Percentiles rank a stretch among this genome's conserved stretches.
phyloP scores from a whole-genome alignment of 495 filamentous ascomycete genomes.

The Aspergillus bridgeri region DNA sequence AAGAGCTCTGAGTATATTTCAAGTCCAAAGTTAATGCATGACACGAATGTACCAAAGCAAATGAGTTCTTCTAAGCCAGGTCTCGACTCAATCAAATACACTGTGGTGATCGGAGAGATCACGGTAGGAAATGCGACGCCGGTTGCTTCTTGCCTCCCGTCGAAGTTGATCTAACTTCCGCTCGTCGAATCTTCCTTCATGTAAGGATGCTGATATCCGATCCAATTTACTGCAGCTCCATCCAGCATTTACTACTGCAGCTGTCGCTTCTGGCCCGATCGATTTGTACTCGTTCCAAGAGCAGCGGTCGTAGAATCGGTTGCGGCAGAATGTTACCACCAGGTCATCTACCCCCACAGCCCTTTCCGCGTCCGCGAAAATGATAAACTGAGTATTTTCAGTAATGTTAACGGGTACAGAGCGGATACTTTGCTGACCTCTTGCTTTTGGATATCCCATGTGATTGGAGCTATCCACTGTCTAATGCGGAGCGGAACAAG shows the following conservation, averaged over 20 bases:
- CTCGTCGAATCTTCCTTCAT: constrained; percentile 3
- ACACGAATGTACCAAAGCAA: constrained; percentile 2
- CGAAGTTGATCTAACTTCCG: constrained; percentile 7
- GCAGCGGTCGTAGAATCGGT: constrained; percentile 2
- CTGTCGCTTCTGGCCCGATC: constrained; percentile 6
- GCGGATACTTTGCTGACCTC: constrained; percentile 6
- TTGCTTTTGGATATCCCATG: constrained; percentile 4
- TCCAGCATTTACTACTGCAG: constrained; percentile 9
- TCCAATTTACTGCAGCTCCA: constrained; percentile 8
- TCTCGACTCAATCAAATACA: constrained; percentile 4
- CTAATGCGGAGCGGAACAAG: constrained; percentile 6
- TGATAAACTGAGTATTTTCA: constrained; percentile 5
- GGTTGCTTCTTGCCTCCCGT: constrained; percentile 5
- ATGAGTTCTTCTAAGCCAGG: constrained; percentile 2
- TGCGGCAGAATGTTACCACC: constrained; percentile 6
- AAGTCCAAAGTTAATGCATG: constrained; percentile 2
- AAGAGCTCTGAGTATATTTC: background rate
- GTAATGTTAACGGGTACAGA: background rate
- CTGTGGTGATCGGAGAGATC: background rate
- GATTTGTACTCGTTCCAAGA: constrained; percentile 10
- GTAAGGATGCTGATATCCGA: constrained; percentile 2
- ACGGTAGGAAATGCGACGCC: constrained; percentile 3
- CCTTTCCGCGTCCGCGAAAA: constrained; percentile 6
- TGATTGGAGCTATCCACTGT: constrained; percentile 4
- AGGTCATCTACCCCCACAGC: constrained; percentile 1